A percentile compares a stretch with the other conserved stretches of the same genome.
Evolutionary conservation across 768 basidiomycete genomes (phyloP).

Genomic region (Amanita jacksonii): DNA sequence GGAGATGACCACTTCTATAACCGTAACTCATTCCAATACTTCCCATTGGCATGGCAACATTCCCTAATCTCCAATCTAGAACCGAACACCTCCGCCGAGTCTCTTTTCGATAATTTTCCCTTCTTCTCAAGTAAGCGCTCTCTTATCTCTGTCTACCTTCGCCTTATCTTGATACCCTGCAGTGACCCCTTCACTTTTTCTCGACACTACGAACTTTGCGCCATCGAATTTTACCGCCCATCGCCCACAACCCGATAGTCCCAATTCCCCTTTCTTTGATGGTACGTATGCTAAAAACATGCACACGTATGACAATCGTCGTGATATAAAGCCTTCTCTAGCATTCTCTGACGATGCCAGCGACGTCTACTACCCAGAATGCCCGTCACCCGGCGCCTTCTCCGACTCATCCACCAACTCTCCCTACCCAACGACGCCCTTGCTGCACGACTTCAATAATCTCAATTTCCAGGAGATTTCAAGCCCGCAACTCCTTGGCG

Average conservation of each 20-base stretch:
- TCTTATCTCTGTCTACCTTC: background rate
- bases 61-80: background rate
- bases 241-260: conserved; percentile 3
- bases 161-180: background rate
- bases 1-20: conserved; percentile 1
- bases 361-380: background rate
- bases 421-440: conserved; percentile 5
- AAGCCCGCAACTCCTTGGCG: background rate
- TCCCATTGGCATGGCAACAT: background rate
- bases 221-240: background rate
- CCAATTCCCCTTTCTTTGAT: conserved; percentile 2
- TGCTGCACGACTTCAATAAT: background rate
- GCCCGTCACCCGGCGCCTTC: conserved; percentile 6
- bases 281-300: background rate
- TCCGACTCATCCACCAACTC: conserved; percentile 3
- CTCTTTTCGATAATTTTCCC: background rate
- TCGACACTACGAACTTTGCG: background rate
- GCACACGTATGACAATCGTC: background rate
- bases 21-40: background rate
- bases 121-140: background rate
- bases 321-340: background rate
- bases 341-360: background rate
- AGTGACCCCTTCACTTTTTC: background rate
- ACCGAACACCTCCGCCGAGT: background rate
- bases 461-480: background rate